Percentiles rank a stretch among this genome's conserved stretches.
These are phyloP conservation scores for Boechera divaricarpa DNA, from an alignment of 345 rosid species.

Conservation along the genomic window DNA sequence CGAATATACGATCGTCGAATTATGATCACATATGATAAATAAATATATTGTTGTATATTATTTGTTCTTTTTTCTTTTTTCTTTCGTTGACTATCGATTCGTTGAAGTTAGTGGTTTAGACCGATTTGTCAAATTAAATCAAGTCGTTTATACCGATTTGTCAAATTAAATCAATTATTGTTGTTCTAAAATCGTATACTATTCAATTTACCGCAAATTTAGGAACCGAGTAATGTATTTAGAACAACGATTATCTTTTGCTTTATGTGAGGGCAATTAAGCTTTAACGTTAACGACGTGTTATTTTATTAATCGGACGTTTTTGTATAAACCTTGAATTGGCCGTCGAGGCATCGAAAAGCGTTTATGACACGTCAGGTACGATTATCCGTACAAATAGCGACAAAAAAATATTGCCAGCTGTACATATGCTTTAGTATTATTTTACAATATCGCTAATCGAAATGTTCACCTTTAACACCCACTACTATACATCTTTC, in stretches of 20 bases:
- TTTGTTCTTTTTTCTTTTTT: background rate
- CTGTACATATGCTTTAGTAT: constrained; percentile 22
- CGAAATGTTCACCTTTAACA: constrained; percentile 16
- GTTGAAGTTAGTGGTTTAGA: constrained; percentile 6
- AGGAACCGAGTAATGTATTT: constrained; percentile 30
- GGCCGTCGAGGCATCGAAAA: constrained; percentile 40
- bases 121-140: constrained; percentile 7
- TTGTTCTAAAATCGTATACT: background rate
- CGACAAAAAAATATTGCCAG: constrained; percentile 31
- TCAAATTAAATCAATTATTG: constrained; percentile 1
- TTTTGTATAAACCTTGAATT: background rate
- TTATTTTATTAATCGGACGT: too few species aligned
- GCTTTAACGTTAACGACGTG: constrained; percentile 29
- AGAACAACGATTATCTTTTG: background rate
- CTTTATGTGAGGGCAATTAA: constrained; percentile 17
- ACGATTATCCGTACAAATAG: constrained; percentile 46
- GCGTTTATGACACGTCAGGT: constrained; percentile 37
- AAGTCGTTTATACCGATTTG: constrained; percentile 14
- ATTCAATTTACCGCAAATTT: constrained; percentile 17
- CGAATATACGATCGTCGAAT: constrained; percentile 7
- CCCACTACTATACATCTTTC: constrained; percentile 27
- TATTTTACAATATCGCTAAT: constrained; percentile 30
- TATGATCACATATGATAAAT: background rate
- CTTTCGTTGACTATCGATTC: constrained; percentile 24
- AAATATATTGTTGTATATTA: background rate